Evolutionary conservation across 2,329 filamentous ascomycete genomes (phyloP), one percentile per base, ranked within the genome.

Genomic region (Drechslera avenae): DNA sequence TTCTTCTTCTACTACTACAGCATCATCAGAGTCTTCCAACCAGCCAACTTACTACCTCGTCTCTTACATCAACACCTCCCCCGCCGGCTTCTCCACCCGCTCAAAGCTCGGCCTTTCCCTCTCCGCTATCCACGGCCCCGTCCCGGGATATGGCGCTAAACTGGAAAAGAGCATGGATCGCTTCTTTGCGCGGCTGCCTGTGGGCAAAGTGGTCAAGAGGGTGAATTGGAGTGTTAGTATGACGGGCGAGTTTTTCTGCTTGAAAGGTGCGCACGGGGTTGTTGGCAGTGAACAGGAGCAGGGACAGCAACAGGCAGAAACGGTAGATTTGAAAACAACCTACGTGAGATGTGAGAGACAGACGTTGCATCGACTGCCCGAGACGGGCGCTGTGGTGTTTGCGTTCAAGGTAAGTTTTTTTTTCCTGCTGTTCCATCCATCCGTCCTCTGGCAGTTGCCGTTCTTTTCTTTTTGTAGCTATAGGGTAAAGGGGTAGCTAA

Each of bases 131-230:
- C 85, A 87, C 62, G 66, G 39, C 0, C 84, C 84, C 0, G 83
- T 87, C 0, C 84, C 84, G 0, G 77, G 79, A 5, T 87, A 87
- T 62, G 71, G 64, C 26, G 67, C 75, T 37, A 86, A 84, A 60
- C 60, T 87, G 0, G 81, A 82, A 59, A 78, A 73, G 41, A 80
- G 76, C 42, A 87, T 87, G 84, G 84, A 87, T 62, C 73, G 81
- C 1, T 86, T 83, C 69, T 86, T 87, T 63, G 76, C 79, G 1
- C 67, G 68, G 10, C 40, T 87, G 0, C 78, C 81, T 9, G 73
- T 78, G 0, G 84, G 83, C 1, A 79, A 75, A 54, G 75, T 81
- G 10, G 82, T 87, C 1, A 78, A 79, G 63, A 71, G 85, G 5
- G 72, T 73, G 1, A 88, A 87, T 64, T 83, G 80, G 80, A 72